These are phyloP conservation scores for Amphirosellinia nigrospora DNA, from an alignment of 495 filamentous ascomycete species.

Conservation along the genomic window DNA sequence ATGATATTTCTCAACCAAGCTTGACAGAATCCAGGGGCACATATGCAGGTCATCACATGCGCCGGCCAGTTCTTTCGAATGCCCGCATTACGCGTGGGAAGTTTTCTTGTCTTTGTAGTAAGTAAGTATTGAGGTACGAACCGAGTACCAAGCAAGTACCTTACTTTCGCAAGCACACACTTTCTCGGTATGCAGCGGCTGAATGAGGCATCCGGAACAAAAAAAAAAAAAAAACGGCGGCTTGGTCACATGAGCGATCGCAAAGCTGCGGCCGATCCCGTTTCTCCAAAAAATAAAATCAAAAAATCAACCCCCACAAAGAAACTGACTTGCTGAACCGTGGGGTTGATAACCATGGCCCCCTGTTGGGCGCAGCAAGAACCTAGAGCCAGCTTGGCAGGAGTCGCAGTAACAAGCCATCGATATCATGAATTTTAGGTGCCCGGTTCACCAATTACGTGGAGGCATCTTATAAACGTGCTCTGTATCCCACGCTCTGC, in stretches of 20 bases:
- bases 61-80: neutral
- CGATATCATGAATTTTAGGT: neutral
- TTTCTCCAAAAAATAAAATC: neutral
- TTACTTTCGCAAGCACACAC: neutral
- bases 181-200: neutral
- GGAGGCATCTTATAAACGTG: conserved; percentile 17
- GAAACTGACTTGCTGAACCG: conserved; percentile 1
- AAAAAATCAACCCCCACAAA: conserved; percentile 4
- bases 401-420: neutral
- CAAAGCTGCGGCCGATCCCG: conserved; percentile 17
- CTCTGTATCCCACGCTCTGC: conserved; percentile 12
- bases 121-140: neutral
- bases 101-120: too few species aligned
- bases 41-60: conserved; percentile 11
- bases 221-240: conserved; percentile 2
- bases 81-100: too few species aligned
- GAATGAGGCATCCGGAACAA: neutral
- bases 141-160: neutral
- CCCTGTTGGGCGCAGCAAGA: neutral
- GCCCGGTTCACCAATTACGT: neutral
- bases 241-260: conserved; percentile 17
- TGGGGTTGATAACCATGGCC: neutral
- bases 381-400: conserved; percentile 13
- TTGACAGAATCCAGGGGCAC: neutral
- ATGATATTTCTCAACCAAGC: conserved; percentile 1